These are phyloP conservation scores for Leccinum variabile DNA, from an alignment of 1,284 basidiomycete genomes.

Conservation along the genomic window DNA sequence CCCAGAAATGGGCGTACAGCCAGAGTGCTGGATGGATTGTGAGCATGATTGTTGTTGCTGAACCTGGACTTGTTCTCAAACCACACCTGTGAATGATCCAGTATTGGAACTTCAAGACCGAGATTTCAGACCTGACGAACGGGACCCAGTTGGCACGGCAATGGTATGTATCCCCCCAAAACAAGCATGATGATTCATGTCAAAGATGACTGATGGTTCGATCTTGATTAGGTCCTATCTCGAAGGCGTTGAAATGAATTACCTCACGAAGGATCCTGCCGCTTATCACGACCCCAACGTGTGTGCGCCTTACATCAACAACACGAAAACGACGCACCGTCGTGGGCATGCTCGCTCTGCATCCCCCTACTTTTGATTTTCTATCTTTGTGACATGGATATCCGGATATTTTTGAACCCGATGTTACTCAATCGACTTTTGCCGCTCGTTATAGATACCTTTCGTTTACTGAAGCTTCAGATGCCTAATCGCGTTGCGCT, in stretches of 20 bases:
- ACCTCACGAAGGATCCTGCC: conserved; percentile 63
- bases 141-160: conserved; percentile 52
- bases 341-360: not conserved
- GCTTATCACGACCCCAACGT: conserved; percentile 56
- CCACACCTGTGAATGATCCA: conserved; percentile 34
- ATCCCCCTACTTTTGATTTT: not conserved
- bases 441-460: not conserved
- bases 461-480: not conserved
- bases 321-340: conserved; percentile 1
- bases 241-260: conserved; percentile 58
- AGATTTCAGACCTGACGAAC: conserved; percentile 48
- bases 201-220: not conserved
- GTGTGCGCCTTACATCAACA: conserved; percentile 50
- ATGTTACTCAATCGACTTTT: not conserved
- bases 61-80: not conserved
- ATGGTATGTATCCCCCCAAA: conserved; percentile 45
- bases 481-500: not conserved
- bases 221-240: conserved; percentile 60
- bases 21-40: conserved; percentile 72
- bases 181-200: not conserved
- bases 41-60: conserved; percentile 27
- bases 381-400: not conserved
- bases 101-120: conserved; percentile 81
- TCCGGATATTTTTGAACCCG: not conserved
- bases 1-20: conserved; percentile 68